These are phyloP conservation scores for Nigrospora oryzae DNA, from an alignment of 2,329 filamentous ascomycete genomes.

Conservation along the genomic window DNA sequence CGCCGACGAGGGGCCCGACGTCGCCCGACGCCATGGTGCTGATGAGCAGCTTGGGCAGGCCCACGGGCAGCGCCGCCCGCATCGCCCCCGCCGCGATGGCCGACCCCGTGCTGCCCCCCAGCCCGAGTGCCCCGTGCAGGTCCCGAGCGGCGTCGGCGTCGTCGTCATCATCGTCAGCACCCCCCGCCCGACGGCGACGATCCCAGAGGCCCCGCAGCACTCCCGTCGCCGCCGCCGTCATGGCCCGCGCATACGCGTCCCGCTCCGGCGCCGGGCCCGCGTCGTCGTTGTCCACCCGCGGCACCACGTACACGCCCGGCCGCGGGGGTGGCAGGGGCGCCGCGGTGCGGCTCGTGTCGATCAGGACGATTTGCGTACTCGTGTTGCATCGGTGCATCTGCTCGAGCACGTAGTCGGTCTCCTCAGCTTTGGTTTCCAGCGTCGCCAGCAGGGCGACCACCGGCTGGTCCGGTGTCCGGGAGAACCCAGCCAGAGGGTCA, in stretches of 20 bases:
- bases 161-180: too few relatives aligned
- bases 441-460: slow-evolving; percentile 51
- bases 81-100: slow-evolving; percentile 52
- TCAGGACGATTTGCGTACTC: slow-evolving; percentile 12
- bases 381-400: slow-evolving; percentile 25
- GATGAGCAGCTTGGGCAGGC: slow-evolving; percentile 62
- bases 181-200: too few relatives aligned
- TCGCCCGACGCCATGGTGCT: slow-evolving; percentile 63
- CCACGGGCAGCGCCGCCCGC: slow-evolving; percentile 51
- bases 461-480: slow-evolving; percentile 5
- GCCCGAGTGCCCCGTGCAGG: slow-evolving; percentile 48
- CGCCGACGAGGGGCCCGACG: slow-evolving; percentile 54
- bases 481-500: too few relatives aligned
- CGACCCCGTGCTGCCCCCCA: slow-evolving; percentile 57
- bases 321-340: neutral
- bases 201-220: too few relatives aligned
- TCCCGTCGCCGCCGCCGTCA: neutral
- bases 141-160: slow-evolving; percentile 7
- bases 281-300: neutral
- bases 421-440: slow-evolving; percentile 55
- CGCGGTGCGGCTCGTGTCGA: slow-evolving; percentile 12
- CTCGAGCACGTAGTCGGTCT: slow-evolving; percentile 45
- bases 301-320: neutral
- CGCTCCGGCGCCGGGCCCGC: neutral
- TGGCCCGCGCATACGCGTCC: slow-evolving; percentile 1